phyloP scores from a whole-genome alignment of 768 basidiomycete species.

The Mycena galopus region DNA sequence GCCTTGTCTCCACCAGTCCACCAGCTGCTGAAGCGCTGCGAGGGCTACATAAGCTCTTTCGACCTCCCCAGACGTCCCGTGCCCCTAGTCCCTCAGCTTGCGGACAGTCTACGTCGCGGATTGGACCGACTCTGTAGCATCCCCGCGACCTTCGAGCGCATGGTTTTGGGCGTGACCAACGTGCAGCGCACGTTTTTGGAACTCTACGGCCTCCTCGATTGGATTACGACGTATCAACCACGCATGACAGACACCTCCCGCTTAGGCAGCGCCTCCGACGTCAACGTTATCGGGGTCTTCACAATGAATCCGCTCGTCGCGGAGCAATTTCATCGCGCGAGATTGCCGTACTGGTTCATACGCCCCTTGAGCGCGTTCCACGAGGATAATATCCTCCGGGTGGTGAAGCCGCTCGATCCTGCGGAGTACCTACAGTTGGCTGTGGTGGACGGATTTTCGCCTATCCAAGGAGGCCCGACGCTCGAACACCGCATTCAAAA shows the following conservation, averaged over 20 bases:
- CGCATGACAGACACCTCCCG: slow-evolving; percentile 16
- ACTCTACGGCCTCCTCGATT: slow-evolving; percentile 22
- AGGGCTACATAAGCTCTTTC: too few relatives aligned
- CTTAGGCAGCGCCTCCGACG: background rate
- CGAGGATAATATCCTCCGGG: background rate
- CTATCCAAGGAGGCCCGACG: background rate
- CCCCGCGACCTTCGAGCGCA: too few relatives aligned
- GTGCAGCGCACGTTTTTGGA: too few relatives aligned
- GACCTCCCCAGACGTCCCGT: too few relatives aligned
- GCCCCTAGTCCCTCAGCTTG: too few relatives aligned
- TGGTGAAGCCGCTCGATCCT: background rate
- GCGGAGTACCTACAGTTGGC: background rate
- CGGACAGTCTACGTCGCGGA: too few relatives aligned
- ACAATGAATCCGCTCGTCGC: slow-evolving; percentile 25
- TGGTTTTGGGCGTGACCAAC: too few relatives aligned
- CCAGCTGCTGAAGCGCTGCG: too few relatives aligned
- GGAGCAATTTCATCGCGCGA: slow-evolving; percentile 25
- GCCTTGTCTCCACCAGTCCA: too few relatives aligned
- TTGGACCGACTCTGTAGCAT: too few relatives aligned
- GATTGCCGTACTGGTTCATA: too few relatives aligned
- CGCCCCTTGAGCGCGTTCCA: too few relatives aligned
- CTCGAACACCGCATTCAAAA: background rate
- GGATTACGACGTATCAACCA: slow-evolving; percentile 22
- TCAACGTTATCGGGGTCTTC: slow-evolving; percentile 28
- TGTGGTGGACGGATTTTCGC: background rate